Evolutionary conservation across 2,329 filamentous ascomycete genomes (phyloP).

Genomic region (Trichoderma koningiopsis): DNA sequence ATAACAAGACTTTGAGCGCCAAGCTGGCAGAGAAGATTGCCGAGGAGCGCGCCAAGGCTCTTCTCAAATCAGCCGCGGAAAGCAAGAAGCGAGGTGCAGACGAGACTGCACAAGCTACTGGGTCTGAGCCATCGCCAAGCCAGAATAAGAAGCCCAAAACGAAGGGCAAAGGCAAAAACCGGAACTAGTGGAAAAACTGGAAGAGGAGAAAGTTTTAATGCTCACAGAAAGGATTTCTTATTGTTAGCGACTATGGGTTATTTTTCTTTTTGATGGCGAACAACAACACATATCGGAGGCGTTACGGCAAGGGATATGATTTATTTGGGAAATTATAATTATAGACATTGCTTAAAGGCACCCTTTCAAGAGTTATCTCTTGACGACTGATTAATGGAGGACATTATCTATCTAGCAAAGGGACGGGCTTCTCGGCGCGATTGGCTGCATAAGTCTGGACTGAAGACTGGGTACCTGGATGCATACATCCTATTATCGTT

Average conservation of each 20-base stretch:
- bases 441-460: neutral
- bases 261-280: neutral
- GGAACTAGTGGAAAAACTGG: neutral
- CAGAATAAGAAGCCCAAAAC: conserved; percentile 40
- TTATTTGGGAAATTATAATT: neutral
- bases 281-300: neutral
- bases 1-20: conserved; percentile 54
- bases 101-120: conserved; percentile 35
- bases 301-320: neutral
- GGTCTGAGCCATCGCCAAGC: conserved; percentile 31
- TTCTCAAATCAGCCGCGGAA: conserved; percentile 48
- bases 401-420: neutral
- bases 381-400: neutral
- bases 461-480: neutral
- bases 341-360: neutral
- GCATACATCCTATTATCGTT: neutral
- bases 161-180: conserved; percentile 34
- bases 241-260: neutral
- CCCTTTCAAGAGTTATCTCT: neutral
- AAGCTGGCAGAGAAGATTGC: conserved; percentile 59
- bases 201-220: neutral
- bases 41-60: conserved; percentile 56
- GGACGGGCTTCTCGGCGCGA: neutral
- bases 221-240: neutral
- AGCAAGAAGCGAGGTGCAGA: conserved; percentile 49